phyloP scores from a whole-genome alignment of 2,329 filamentous ascomycete species.

The Hypoxylon sp. region DNA sequence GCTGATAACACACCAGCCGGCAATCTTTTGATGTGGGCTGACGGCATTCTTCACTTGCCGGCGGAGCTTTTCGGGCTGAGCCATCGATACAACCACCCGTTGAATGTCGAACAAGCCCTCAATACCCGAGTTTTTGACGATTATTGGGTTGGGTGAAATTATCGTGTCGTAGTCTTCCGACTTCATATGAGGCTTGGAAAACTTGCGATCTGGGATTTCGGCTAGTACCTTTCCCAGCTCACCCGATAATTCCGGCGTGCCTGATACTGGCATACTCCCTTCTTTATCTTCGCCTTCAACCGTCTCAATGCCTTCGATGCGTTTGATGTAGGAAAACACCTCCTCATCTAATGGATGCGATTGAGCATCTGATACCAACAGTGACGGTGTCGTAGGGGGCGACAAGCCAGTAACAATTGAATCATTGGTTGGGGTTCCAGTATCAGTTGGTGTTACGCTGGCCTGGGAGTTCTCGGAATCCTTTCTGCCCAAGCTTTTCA shows the following conservation, averaged over 20 bases:
- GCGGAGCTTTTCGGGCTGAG: constrained; percentile 39
- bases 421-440: background rate
- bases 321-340: constrained; percentile 23
- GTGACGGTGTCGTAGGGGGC: constrained; percentile 8
- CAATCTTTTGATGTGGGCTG: constrained; percentile 41
- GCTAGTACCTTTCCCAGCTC: constrained; percentile 21
- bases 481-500: constrained; percentile 21
- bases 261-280: background rate
- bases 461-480: constrained; percentile 10
- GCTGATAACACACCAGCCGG: constrained; percentile 45
- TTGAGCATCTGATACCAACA: constrained; percentile 2
- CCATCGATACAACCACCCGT: constrained; percentile 54
- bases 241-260: constrained; percentile 7
- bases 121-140: constrained; percentile 32
- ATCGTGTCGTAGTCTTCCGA: constrained; percentile 34
- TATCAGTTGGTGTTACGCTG: background rate
- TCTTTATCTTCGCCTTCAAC: background rate
- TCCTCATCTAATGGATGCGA: constrained; percentile 16
- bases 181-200: constrained; percentile 5
- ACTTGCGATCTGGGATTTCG: constrained; percentile 18
- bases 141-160: constrained; percentile 47
- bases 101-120: constrained; percentile 49
- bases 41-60: constrained; percentile 38
- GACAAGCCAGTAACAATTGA: background rate
- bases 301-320: constrained; percentile 4